These are phyloP conservation scores for Claviceps humidiphila DNA, from an alignment of 2,329 filamentous ascomycete genomes.

Conservation along the genomic window DNA sequence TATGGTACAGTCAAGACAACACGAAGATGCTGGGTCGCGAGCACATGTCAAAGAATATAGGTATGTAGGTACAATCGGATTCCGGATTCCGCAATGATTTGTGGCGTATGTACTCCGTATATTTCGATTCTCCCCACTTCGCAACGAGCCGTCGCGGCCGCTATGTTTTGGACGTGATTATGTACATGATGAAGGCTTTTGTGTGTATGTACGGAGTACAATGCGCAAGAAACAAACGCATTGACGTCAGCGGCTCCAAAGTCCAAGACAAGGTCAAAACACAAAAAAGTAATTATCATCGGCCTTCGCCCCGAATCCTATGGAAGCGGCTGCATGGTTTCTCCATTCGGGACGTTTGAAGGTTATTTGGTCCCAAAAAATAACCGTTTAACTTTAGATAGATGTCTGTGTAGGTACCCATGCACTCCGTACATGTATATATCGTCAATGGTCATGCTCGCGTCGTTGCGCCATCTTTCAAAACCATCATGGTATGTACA, in stretches of 20 bases:
- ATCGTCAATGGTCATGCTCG: too few relatives aligned
- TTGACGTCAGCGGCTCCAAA: neutral
- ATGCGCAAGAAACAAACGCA: neutral
- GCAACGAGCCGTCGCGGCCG: conserved; percentile 2
- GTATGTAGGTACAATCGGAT: neutral
- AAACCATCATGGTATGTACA: too few relatives aligned
- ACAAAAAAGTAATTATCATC: neutral
- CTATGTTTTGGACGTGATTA: neutral
- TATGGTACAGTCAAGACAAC: too few relatives aligned
- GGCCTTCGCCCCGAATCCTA: neutral
- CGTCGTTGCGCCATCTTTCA: too few relatives aligned
- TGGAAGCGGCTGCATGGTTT: neutral
- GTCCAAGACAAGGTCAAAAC: neutral
- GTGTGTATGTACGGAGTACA: neutral
- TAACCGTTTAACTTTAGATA: neutral
- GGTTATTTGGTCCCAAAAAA: neutral
- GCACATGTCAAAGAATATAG: neutral
- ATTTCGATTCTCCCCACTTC: neutral
- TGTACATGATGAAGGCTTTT: neutral
- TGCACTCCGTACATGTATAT: neutral
- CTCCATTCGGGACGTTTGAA: neutral
- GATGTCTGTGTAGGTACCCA: neutral
- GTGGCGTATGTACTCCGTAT: neutral
- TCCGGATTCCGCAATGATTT: neutral
- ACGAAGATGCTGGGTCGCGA: neutral